Evolutionary conservation across 2,329 filamentous ascomycete species (phyloP).

Genomic region (Diplocarpon mali): DNA sequence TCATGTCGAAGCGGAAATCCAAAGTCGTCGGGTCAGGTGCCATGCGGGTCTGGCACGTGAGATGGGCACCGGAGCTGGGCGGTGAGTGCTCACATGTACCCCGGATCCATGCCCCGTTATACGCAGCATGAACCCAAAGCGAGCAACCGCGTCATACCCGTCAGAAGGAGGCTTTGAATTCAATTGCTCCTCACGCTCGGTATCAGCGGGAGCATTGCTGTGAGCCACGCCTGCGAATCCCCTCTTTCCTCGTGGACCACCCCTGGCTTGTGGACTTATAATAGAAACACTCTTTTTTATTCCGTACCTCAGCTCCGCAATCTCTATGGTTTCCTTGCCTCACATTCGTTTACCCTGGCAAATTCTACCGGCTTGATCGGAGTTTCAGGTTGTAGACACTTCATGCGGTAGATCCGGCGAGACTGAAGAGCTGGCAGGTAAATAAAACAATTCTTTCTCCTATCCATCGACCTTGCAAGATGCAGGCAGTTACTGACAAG

Average conservation of each 20-base stretch:
- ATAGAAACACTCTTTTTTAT: slow-evolving; percentile 6
- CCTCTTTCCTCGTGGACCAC: slow-evolving; percentile 5
- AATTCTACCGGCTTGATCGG: slow-evolving; percentile 16
- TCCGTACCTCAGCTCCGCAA: slow-evolving; percentile 5
- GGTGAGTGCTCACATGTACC: slow-evolving; percentile 3
- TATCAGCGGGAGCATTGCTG: neutral
- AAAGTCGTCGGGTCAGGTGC: too few relatives aligned
- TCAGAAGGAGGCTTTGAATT: too few relatives aligned
- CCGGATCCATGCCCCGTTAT: slow-evolving; percentile 1
- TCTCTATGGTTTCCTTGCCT: slow-evolving; percentile 10
- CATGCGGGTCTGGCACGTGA: too few relatives aligned
- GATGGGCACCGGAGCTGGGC: neutral
- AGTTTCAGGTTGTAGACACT: slow-evolving; percentile 23
- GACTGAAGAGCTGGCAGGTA: slow-evolving; percentile 12
- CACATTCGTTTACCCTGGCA: slow-evolving; percentile 19
- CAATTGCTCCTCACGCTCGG: too few relatives aligned
- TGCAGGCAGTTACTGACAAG: slow-evolving; percentile 22
- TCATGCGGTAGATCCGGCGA: slow-evolving; percentile 22
- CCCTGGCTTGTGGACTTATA: slow-evolving; percentile 16
- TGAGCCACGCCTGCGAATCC: slow-evolving; percentile 4
- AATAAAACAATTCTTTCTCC: slow-evolving; percentile 5
- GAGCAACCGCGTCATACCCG: neutral
- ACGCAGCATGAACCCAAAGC: neutral
- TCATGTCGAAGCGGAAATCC: too few relatives aligned
- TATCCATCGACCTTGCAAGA: slow-evolving; percentile 6